Evolutionary conservation across 345 rosid species (phyloP).

Genomic region (Murraya paniculata): DNA sequence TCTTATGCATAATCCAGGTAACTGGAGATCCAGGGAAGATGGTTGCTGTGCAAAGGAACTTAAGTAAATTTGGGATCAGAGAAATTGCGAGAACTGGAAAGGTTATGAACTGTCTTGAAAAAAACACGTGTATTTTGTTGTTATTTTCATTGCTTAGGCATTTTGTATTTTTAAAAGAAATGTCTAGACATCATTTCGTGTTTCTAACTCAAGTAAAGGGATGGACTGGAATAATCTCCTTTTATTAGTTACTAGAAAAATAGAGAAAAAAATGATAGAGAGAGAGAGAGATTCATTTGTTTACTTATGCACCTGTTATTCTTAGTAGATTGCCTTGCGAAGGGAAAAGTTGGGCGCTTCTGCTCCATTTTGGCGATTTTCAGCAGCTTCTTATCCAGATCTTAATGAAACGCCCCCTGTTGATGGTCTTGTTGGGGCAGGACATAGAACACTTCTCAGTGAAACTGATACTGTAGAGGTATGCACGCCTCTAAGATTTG

Average conservation of each 20-base stretch:
- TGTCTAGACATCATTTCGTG: not conserved
- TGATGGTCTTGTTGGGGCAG: conserved; percentile 42
- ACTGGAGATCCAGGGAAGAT: conserved; percentile 99
- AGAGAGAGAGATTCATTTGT: not conserved
- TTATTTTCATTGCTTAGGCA: conserved; percentile 5
- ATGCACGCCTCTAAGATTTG: conserved; percentile 28
- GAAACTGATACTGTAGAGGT: conserved; percentile 60
- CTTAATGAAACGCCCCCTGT: conserved; percentile 47
- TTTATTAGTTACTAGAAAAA: not conserved
- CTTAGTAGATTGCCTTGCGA: conserved; percentile 77
- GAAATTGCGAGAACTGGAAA: conserved; percentile 85
- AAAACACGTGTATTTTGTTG: not conserved
- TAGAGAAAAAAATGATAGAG: not conserved
- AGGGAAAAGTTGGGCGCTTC: conserved; percentile 87
- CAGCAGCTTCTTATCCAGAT: conserved; percentile 97
- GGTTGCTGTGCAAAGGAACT: conserved; percentile 80
- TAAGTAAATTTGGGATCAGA: conserved; percentile 85
- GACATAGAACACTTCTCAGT: conserved; percentile 32
- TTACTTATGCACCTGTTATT: conserved; percentile 12
- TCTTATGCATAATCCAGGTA: conserved; percentile 40
- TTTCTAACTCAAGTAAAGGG: not conserved
- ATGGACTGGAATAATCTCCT: not conserved
- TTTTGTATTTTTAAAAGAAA: not conserved
- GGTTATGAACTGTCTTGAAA: conserved; percentile 30
- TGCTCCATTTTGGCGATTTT: conserved; percentile 98